These are phyloP conservation scores for Phytophthora podocarpi DNA, from an alignment of 352 stramenopile genomes.

Conservation along the genomic window DNA sequence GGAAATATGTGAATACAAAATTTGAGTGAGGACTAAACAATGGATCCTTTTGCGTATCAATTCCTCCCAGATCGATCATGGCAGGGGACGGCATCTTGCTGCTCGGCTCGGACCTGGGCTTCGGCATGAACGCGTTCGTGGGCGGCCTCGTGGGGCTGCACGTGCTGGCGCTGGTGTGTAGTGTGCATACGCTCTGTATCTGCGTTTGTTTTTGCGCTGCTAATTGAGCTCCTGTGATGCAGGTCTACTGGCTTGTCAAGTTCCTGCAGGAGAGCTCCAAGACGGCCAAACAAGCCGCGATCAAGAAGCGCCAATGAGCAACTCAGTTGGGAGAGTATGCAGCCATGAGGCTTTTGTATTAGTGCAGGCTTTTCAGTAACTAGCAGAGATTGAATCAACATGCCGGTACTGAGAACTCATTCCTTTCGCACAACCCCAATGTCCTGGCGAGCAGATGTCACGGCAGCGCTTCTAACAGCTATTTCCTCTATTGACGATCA, in stretches of 20 bases:
- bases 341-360: conserved; percentile 6
- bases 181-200: background rate
- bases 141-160: conserved; percentile 70
- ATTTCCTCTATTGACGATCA: conserved; percentile 24
- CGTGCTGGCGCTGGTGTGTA: conserved; percentile 68
- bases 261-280: conserved; percentile 67
- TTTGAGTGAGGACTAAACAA: conserved; percentile 1
- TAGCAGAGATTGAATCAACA: conserved; percentile 5
- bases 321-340: background rate
- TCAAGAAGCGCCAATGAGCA: conserved; percentile 70
- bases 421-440: background rate
- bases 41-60: background rate
- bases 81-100: conserved; percentile 31
- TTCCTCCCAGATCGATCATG: conserved; percentile 3
- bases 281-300: conserved; percentile 34
- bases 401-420: background rate
- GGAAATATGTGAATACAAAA: background rate
- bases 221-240: conserved; percentile 3
- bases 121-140: conserved; percentile 74
- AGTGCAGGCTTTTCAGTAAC: background rate
- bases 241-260: conserved; percentile 70
- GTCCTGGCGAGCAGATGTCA: background rate
- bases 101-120: conserved; percentile 48
- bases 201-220: background rate
- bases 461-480: conserved; percentile 1